Base-by-base conservation (phyloP, 805 yeast species). In the Ogataea pilisensis region DNA sequence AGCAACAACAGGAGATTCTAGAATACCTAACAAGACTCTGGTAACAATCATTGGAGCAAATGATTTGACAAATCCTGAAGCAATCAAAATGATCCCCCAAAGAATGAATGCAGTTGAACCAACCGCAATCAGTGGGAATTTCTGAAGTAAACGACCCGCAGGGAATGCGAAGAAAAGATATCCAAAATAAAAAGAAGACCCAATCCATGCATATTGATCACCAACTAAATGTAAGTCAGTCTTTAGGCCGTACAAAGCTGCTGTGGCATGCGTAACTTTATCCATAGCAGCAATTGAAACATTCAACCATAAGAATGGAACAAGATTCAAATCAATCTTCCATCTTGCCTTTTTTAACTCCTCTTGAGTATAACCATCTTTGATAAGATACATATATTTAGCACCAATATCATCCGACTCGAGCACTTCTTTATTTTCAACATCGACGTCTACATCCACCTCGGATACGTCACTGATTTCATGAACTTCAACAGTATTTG, bases 1-100 rank as follows among this genome's bases (percentile, higher is more conserved):
- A 1, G 84, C 81, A 12, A 77, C 73, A 13, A 78, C 69, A 14
- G 74, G 66, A 32, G 76, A 63, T 53, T 78, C 84, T 2, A 76
- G 60, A 43, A 65, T 58, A 11, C 84, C 84, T 16, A 77, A 55
- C 14, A 75, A 48, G 2, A 69, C 69, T 51, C 84, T 63, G 13
- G 69, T 53, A 12, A 69, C 65, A 30, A 74, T 53, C 48, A 76
- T 69, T 0, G 77, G 70, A 7, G 71, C 65, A 50, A 67, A 75
- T 24, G 58, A 59, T 20, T 60, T 54, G 28, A 63, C 50, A 28
- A 45, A 49, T 1, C 70, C 73, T 1, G 85, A 71, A 41, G 74
- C 78, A 20, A 76, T 59, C 37, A 66, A 42, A 24, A 65, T 50
- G 12, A 50, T 42, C n/a, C 69, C 70, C 71, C 72, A 67, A 6